phyloP scores from a whole-genome alignment of 805 yeast genomes.

The Metschnikowia similis region DNA sequence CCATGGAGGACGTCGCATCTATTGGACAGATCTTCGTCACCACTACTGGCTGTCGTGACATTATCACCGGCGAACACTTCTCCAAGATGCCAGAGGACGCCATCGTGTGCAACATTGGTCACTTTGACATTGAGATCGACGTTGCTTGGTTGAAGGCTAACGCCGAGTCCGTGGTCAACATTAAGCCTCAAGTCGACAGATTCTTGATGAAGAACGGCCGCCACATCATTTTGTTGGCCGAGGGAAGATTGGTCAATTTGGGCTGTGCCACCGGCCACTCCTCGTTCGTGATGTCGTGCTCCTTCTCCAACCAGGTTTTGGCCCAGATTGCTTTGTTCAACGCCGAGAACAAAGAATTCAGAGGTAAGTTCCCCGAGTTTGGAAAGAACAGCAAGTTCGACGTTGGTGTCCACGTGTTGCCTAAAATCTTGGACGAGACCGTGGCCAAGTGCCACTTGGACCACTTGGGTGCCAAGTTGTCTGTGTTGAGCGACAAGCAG shows the following conservation, averaged over 20 bases:
- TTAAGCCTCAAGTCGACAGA: conserved; percentile 99
- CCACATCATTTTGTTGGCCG: conserved; percentile 94
- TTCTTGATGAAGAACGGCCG: conserved; percentile 83
- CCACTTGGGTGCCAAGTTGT: conserved; percentile 87
- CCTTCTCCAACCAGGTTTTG: conserved; percentile 98
- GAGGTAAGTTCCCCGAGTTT: conserved; percentile 79
- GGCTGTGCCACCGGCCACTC: conserved; percentile 99
- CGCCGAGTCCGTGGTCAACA: conserved; percentile 91
- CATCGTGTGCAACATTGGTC: conserved; percentile 99
- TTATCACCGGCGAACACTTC: conserved; percentile 86
- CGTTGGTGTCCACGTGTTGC: conserved; percentile 91
- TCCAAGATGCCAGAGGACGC: conserved; percentile 97
- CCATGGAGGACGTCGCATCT: conserved; percentile 90
- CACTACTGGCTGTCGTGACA: conserved; percentile 99
- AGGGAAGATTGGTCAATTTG: conserved; percentile 98
- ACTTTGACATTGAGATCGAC: conserved; percentile 97
- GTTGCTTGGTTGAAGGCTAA: conserved; percentile 97
- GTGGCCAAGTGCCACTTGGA: conserved; percentile 95
- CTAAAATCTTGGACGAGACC: conserved; percentile 97
- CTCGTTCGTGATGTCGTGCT: conserved; percentile 98
- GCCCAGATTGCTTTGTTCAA: conserved; percentile 88
- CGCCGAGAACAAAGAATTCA: conserved; percentile 76
- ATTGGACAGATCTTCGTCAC: conserved; percentile 97
- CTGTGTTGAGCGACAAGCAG: conserved; percentile 73
- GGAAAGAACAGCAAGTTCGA: conserved; percentile 87